These are phyloP conservation scores for Backusella mclennaniae DNA, from an alignment of 192 early-diverging fungal species.

Conservation along the genomic window DNA sequence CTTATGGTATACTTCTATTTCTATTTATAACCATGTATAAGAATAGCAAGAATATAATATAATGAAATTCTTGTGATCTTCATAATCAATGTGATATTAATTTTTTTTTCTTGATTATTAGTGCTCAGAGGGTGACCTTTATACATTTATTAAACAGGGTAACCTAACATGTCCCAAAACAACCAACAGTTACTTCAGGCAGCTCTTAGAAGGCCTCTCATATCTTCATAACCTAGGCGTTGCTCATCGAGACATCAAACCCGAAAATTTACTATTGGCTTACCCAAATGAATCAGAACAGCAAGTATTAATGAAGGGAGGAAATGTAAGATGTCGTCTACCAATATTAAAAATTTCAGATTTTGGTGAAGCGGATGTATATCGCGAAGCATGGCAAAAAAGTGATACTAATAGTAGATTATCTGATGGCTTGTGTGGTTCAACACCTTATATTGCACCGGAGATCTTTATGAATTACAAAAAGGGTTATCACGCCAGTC, in stretches of 20 bases:
- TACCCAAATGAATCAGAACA: neutral
- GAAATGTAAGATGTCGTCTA: neutral
- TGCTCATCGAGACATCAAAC: slow-evolving; percentile 86
- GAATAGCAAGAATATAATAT: neutral
- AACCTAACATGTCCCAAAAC: slow-evolving; percentile 71
- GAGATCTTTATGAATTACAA: slow-evolving; percentile 61
- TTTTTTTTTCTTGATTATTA: slow-evolving; percentile 37
- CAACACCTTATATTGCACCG: slow-evolving; percentile 95
- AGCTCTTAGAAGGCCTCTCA: slow-evolving; percentile 80
- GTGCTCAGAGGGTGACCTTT: slow-evolving; percentile 91
- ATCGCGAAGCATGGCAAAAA: slow-evolving; percentile 62
- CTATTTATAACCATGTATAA: slow-evolving; percentile 36
- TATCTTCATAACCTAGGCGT: slow-evolving; percentile 94
- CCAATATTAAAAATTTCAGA: neutral
- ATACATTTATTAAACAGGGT: slow-evolving; percentile 66
- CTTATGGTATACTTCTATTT: neutral
- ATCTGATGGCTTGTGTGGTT: slow-evolving; percentile 86
- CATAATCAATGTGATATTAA: neutral
- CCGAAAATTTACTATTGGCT: slow-evolving; percentile 82
- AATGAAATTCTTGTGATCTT: neutral
- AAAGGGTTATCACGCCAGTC: slow-evolving; percentile 84
- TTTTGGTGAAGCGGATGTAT: slow-evolving; percentile 48
- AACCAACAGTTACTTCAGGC: slow-evolving; percentile 90
- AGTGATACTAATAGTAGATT: slow-evolving; percentile 47
- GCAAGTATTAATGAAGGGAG: neutral